Base-by-base conservation (phyloP, 805 yeast species). In the Tetrapisispora namnaoensis region DNA sequence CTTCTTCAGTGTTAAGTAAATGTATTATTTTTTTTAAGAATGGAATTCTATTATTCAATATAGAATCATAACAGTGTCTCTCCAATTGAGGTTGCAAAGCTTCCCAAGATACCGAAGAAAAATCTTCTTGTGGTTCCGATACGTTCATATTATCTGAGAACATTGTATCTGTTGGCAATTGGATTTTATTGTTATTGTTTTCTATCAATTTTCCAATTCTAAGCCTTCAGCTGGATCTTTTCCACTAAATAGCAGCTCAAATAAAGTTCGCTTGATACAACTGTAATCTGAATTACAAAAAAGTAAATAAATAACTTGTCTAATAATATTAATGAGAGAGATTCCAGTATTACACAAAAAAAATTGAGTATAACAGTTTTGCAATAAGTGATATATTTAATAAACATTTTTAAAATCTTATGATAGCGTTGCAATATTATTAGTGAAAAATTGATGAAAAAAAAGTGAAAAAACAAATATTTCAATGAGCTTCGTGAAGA, bases 11-110 rank as follows among this genome's bases (percentile, higher is more conserved):
- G 37, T 54, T 43, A 27, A 64, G 50, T 20, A 58, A 49, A 48
- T 51, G 49, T 35, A 44, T 55, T 37, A 62, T 21, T 39, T 55
- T 52, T 42, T 60, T 47, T 45, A 63, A 55, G 43, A 69, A 55
- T 10, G 68, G 62, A 13, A 58, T 51, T 49, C 67, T 56, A 21
- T 48, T 53, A 18, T 60, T 51, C 24, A 60, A 48, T 21, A 52
- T 37, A 30, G 69, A 63, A 32, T 55, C 60, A 22, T 53, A 55
- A 37, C 58, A 52, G 36, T 49, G 40, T 27, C 44, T 53, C 22
- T 54, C 58, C 51, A 61, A 45, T 21, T 44, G 39, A 11, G 55
- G 56, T 28, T 55, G 55, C 42, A 59, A 45, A 34, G 53, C 60
- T 47, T 58, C 62, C 66, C 63, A 61, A 18, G 50, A 18, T 14